Evolutionary conservation across 225 moss, liverwort and hornwort species (phyloP), one percentile per base, ranked within the genome.

Genomic region (Bryoerythrophyllum caledonicum): DNA sequence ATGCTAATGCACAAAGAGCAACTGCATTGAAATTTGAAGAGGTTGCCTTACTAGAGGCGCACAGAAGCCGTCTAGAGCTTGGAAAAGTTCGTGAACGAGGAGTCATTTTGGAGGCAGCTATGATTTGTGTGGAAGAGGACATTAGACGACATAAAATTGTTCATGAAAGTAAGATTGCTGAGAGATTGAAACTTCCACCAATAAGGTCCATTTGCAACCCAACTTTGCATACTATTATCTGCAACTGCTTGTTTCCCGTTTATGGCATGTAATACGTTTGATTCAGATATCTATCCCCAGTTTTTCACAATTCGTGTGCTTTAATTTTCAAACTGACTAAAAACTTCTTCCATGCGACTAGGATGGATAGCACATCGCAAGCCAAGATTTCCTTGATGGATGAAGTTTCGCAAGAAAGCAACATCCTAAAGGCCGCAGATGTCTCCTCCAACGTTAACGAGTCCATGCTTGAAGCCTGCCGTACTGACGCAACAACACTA

Each of bases 31-130:
- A 87, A 86, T 66, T 82, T 41, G 87, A 82, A 82, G 90, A 93
- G 64, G 78, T 77, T 67, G 90, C 90, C 65, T 72, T 88, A 60
- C 87, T 87, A 73, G 93, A 91, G 74, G 93, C 93, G 35, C 87
- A 93, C 66, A 81, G 85, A 70, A 91, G 89, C 84, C 89, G 86
- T 48, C 80, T 89, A 66, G 89, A 93, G 76, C 89, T 93, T 28
- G 91, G 89, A 16, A 93, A 93, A 74, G 79, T 86, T 8, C 82
- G 87, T 61, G 93, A 91, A 62, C 84, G 86, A 63, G 83, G 89
- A 79, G 84, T 91, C 38, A 80, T 91, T 71, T 79, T 93, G 87
- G 89, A 91, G 78, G 91, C 71, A 53, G 91, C 91, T 67, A 76
- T 86, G 16, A 64, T 93, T 59, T 84, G 89, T 69, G 87, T 86